These are phyloP conservation scores for Poa annua DNA, from an alignment of 176 grass and related monocot genomes.

Conservation along the genomic window DNA sequence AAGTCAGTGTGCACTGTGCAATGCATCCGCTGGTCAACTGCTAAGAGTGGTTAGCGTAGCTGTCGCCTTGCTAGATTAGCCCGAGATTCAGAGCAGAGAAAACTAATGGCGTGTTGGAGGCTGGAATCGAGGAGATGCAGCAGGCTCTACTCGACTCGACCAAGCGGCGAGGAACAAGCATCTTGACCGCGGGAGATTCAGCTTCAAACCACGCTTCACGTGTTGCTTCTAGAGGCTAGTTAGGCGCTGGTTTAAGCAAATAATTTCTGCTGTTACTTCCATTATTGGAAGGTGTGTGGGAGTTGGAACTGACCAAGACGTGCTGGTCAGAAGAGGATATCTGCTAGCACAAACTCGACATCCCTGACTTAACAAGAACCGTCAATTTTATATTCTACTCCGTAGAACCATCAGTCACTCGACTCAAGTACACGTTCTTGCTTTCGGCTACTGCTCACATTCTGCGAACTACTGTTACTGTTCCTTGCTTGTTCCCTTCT, in stretches of 20 bases:
- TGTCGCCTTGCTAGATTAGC: background rate
- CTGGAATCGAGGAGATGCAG: background rate
- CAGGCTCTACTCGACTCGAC: background rate
- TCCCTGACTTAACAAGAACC: slow-evolving; percentile 21
- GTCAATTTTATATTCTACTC: background rate
- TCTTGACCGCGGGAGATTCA: background rate
- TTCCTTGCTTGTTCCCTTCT: background rate
- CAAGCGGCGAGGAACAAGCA: background rate
- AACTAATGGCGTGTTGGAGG: background rate
- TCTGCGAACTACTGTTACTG: background rate
- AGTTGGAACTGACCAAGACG: background rate
- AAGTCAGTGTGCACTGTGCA: background rate
- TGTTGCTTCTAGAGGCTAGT: slow-evolving; percentile 2
- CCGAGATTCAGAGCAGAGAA: background rate
- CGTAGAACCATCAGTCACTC: background rate
- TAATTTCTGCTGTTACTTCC: background rate
- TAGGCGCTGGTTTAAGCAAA: background rate
- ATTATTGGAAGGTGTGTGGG: slow-evolving; percentile 21
- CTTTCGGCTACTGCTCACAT: background rate
- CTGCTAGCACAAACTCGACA: background rate
- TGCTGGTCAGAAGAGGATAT: slow-evolving; percentile 13
- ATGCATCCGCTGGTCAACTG: background rate
- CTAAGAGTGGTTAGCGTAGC: background rate
- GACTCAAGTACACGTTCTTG: background rate
- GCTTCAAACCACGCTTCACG: slow-evolving; percentile 10